Evolutionary conservation across 257 asterid genomes (phyloP), one percentile per base, ranked within the genome.

Genomic region (Solanum paucissectum): DNA sequence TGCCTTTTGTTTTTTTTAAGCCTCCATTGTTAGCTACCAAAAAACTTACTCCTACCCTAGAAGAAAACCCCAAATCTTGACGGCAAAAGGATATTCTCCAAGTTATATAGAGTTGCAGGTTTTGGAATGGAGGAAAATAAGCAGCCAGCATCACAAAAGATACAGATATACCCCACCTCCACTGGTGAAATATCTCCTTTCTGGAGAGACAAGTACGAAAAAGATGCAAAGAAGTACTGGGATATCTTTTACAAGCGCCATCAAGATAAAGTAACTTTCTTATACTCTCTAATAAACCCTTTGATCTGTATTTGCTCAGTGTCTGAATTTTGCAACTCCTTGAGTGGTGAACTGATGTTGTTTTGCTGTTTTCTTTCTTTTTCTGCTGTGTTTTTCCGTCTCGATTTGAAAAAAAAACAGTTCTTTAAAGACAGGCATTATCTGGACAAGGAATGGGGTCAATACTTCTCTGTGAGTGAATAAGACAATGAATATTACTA

Each of bases 401-500:
- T 49, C 36, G 62, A 73, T 69, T 52, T 21, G 21, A 49, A 7
- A 52, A 49, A 55, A 64, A 85, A 58, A 83, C 93, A 95, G 99
- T 97, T 97, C 90, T 97, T 97, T 91, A 97, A 96, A 93, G 99
- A 97, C 89, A 96, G 99, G 23, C 98, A 95, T 90, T 97, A 97
- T 93, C 91, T 97, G 93, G 98, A 93, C 91, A 97, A 97, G 92
- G 99, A 97, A 94, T 95, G 98, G 99, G 98, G 99, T 29, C 94
- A 87, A 91, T 95, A 95, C 92, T 92, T 97, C 88, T 92, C 96
- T 87, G 99, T 97, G 90, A 94, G 98, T 94, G 66, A 60, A 71
- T 49, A 83, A 73, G 72, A 84, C 27, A 3, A 33, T 27, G 23
- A 7, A 29, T 62, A 23, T 69, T 60, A 29, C 32, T 29, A 29